Evolutionary conservation across 1,284 basidiomycete species (phyloP).

Genomic region (Cystobasidium slooffiae): DNA sequence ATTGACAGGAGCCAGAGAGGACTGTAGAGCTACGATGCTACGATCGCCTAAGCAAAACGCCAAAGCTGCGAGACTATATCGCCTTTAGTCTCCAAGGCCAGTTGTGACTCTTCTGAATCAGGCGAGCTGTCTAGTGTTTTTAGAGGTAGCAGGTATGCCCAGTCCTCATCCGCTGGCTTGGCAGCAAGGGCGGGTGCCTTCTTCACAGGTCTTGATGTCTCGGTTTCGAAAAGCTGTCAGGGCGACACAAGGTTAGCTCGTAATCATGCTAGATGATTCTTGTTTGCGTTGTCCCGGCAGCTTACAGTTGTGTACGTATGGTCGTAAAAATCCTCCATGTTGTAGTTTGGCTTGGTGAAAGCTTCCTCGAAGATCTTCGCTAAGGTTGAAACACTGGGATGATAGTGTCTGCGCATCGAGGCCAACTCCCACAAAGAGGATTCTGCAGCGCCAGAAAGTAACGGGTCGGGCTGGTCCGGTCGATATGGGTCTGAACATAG

Average conservation of each 20-base stretch:
- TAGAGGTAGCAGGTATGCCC: conserved; percentile 21
- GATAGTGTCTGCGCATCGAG: conserved; percentile 80
- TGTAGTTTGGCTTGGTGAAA: conserved; percentile 88
- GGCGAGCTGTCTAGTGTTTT: background rate
- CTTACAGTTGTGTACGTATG: conserved; percentile 89
- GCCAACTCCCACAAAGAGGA: conserved; percentile 92
- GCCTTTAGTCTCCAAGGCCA: conserved; percentile 27
- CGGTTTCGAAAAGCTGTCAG: conserved; percentile 80
- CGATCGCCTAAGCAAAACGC: conserved; percentile 5
- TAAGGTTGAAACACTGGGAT: conserved; percentile 79
- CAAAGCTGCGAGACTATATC: conserved; percentile 24
- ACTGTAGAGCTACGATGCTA: background rate
- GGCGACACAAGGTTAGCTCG: conserved; percentile 14
- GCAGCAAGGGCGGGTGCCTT: conserved; percentile 69
- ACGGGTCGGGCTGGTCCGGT: conserved; percentile 70
- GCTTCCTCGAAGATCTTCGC: conserved; percentile 85
- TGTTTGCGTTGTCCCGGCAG: conserved; percentile 44
- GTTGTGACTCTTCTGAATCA: conserved; percentile 16
- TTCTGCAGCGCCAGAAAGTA: conserved; percentile 75
- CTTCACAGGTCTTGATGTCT: conserved; percentile 76
- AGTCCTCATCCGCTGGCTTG: conserved; percentile 9
- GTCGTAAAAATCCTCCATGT: conserved; percentile 95
- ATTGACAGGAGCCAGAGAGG: background rate
- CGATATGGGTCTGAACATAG: conserved; percentile 71
- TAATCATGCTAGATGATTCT: conserved; percentile 4